A percentile compares a stretch with the other conserved stretches of the same genome.
Conservation (phyloP, 768 basidiomycete species). For the Leccinum aurantiacum region DNA sequence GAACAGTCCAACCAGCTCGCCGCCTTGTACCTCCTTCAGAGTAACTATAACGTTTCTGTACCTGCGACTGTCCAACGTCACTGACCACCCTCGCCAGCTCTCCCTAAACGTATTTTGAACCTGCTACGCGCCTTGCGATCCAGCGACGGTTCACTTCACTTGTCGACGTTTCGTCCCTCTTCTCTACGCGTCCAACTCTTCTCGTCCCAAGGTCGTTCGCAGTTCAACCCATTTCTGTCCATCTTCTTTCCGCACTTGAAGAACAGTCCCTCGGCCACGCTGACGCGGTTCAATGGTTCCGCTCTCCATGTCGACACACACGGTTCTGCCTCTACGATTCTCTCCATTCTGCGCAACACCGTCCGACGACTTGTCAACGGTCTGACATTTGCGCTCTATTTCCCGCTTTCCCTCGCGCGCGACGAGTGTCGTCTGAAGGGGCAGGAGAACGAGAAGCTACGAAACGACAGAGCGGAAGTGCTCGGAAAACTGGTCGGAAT, state of each 20-base stretch:
- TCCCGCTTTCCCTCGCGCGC: slow-evolving; percentile 61
- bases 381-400: slow-evolving; percentile 19
- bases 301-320: slow-evolving; percentile 6
- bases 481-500: slow-evolving; percentile 63
- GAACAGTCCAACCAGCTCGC: slow-evolving; percentile 58
- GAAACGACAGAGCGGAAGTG: slow-evolving; percentile 65
- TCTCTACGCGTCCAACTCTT: slow-evolving; percentile 49
- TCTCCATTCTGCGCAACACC: slow-evolving; percentile 9
- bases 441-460: slow-evolving; percentile 55
- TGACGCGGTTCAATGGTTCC: slow-evolving; percentile 13
- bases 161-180: slow-evolving; percentile 46
- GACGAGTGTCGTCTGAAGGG: slow-evolving; percentile 69
- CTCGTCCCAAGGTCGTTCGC: slow-evolving; percentile 44
- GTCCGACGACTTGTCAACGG: slow-evolving; percentile 15
- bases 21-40: slow-evolving; percentile 72
- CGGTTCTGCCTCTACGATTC: slow-evolving; percentile 7
- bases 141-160: slow-evolving; percentile 45
- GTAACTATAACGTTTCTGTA: slow-evolving; percentile 43
- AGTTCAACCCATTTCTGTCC: slow-evolving; percentile 33
- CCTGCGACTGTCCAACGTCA: background rate
- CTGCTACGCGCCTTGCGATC: slow-evolving; percentile 44
- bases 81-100: slow-evolving; percentile 19
- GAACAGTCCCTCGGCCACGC: slow-evolving; percentile 29
- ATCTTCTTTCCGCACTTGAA: slow-evolving; percentile 68
- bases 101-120: slow-evolving; percentile 26